Base-by-base conservation (phyloP, 106 monocot genomes). In the Acanthochlamys bracteata region DNA sequence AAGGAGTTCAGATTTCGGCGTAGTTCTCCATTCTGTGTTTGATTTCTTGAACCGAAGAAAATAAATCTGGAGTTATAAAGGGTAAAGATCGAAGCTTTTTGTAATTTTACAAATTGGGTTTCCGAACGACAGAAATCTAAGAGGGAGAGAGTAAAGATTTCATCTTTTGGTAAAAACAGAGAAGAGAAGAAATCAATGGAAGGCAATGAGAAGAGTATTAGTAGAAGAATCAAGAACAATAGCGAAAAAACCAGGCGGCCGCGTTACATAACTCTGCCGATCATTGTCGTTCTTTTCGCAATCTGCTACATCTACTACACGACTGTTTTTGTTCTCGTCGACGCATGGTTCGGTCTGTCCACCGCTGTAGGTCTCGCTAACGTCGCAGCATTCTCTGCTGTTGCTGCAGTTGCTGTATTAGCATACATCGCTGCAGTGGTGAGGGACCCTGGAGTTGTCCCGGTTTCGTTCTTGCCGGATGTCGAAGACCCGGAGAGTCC, bases 281-380 rank as follows among this genome's bases (percentile, higher is more conserved):
- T 76, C 57, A n/a, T 66, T 2, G 41, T 71, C 51, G 76, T 76
- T 12, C 11, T 76, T 7, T 24, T 64, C 14, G 51, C 42, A 65
- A 76, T 76, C 24, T 63, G 65, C 2, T 76, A 70, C 59, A 22
- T 76, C 19, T 76, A 76, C 70, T 76, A 76, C 65, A 27, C 59
- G 15, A 76, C 70, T 20, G 70, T 76, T 12, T 71, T 76, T 65
- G 65, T 59, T 0, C 65, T 76, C 39, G 71, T 76, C 57, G 76
- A 65, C 27, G 70, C 42, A 9, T 76, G 76, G 76, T 42, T 76
- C 13, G 76, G 70, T 17, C 76, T 76, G 23, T 24, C 33, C 4
- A 76, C 76, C 16, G 70, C 76, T 33, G 33, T 59, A 26, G 76
- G 76, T 14, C n/a, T 70, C 42, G 59, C 59, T 25, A 76, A 76